A percentile compares a stretch with the other conserved stretches of the same genome.
These are phyloP conservation scores for Fusarium musae DNA, from an alignment of 2,329 filamentous ascomycete genomes.

Conservation along the genomic window DNA sequence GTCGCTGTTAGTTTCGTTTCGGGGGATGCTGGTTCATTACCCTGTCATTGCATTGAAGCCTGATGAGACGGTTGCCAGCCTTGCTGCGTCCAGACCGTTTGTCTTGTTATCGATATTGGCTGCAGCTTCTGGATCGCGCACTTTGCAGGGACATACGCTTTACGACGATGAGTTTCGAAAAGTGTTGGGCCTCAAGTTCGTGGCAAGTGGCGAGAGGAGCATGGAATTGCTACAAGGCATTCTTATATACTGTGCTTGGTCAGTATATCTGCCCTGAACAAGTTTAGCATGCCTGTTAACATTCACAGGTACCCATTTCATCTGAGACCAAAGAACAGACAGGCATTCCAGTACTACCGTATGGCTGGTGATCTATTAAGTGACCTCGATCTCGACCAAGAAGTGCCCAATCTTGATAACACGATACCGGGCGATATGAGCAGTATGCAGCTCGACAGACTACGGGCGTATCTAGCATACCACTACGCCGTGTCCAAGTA, in stretches of 20 bases:
- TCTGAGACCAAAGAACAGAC: slow-evolving; percentile 61
- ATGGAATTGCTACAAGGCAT: slow-evolving; percentile 67
- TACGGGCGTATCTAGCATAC: slow-evolving; percentile 59
- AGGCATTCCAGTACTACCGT: slow-evolving; percentile 61
- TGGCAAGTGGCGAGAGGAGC: slow-evolving; percentile 66
- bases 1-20: slow-evolving; percentile 57
- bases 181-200: slow-evolving; percentile 65
- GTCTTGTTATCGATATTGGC: slow-evolving; percentile 65
- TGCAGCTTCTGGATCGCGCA: slow-evolving; percentile 58
- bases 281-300: not conserved
- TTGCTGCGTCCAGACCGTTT: slow-evolving; percentile 62
- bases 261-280: slow-evolving; percentile 19
- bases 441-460: slow-evolving; percentile 51
- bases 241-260: slow-evolving; percentile 69
- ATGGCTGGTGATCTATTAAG: slow-evolving; percentile 63
- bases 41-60: slow-evolving; percentile 57
- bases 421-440: slow-evolving; percentile 2
- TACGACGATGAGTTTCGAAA: slow-evolving; percentile 70
- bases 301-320: slow-evolving; percentile 64
- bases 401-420: slow-evolving; percentile 36
- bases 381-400: slow-evolving; percentile 62
- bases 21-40: slow-evolving; percentile 55
- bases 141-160: slow-evolving; percentile 62
- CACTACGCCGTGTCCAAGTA: slow-evolving; percentile 58
- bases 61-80: slow-evolving; percentile 54